Percentiles rank a stretch among this genome's conserved stretches.
These are phyloP conservation scores for Eimeria brunetti DNA, from an alignment of 169 alveolate genomes.

Conservation along the genomic window DNA sequence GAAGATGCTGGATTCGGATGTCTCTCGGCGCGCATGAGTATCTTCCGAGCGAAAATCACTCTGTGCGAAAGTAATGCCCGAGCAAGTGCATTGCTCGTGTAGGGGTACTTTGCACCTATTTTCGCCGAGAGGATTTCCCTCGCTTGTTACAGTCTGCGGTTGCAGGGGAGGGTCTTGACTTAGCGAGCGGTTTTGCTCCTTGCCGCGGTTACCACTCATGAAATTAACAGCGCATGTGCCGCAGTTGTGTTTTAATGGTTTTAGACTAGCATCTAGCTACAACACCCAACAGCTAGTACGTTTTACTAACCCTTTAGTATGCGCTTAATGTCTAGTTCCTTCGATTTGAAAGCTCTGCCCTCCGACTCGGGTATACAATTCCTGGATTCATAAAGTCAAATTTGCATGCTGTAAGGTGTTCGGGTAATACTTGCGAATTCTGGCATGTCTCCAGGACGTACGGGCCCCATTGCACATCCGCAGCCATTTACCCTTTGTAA, in stretches of 20 bases:
- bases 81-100: not conserved
- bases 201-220: not conserved
- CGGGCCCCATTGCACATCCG: not conserved
- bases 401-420: not conserved
- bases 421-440: not conserved
- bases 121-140: not conserved
- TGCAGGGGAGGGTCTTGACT: not conserved
- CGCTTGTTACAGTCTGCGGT: too few species aligned
- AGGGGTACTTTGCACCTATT: not conserved
- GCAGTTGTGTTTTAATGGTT: not conserved
- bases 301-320: not conserved
- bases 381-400: not conserved
- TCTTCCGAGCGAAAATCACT: too few species aligned
- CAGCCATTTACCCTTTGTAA: not conserved
- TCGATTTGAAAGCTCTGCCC: not conserved
- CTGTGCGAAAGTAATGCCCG: not conserved
- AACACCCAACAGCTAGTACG: constrained; percentile 10
- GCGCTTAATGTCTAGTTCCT: not conserved
- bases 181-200: not conserved
- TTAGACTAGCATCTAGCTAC: too few species aligned
- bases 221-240: not conserved
- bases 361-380: not conserved
- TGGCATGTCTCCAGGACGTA: not conserved
- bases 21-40: too few species aligned
- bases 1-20: too few species aligned